Conservation (phyloP, 192 early-diverging fungal genomes). For the Pilaira anomala region DNA sequence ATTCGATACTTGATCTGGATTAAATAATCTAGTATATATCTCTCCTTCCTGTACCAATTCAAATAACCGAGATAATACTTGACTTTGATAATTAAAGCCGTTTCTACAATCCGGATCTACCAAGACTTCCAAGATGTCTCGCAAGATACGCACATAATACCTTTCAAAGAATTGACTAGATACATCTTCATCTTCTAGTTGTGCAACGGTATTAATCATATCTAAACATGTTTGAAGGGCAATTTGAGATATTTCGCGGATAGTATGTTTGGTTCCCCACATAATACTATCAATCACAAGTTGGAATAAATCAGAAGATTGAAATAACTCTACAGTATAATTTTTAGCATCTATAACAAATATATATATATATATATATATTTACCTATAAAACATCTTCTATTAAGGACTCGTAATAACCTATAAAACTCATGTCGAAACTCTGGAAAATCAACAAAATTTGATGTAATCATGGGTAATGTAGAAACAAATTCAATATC, state of each 20-base stretch:
- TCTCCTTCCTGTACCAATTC: constrained; percentile 33
- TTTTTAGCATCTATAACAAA: background rate
- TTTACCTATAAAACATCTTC: constrained; percentile 21
- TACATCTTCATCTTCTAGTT: constrained; percentile 26
- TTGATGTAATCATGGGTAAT: constrained; percentile 16
- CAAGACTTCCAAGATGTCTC: constrained; percentile 11
- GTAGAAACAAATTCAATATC: constrained; percentile 12
- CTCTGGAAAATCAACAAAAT: constrained; percentile 27
- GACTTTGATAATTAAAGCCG: constrained; percentile 28
- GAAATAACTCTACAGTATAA: constrained; percentile 8
- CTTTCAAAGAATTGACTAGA: constrained; percentile 20
- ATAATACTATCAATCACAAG: constrained; percentile 24
- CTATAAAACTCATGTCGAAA: constrained; percentile 21
- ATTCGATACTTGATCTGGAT: constrained; percentile 25
- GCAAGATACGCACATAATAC: constrained; percentile 22
- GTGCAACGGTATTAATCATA: constrained; percentile 1
- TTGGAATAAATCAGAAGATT: background rate
- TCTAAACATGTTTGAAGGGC: constrained; percentile 22
- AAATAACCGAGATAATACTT: constrained; percentile 27
- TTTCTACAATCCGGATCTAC: constrained; percentile 25
- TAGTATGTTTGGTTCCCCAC: constrained; percentile 29
- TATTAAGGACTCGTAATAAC: constrained; percentile 6
- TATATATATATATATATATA: background rate
- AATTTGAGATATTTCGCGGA: constrained; percentile 20
- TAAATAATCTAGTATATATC: constrained; percentile 31